Evolutionary conservation across 2,329 filamentous ascomycete genomes (phyloP).

Genomic region (Knufia petricola): DNA sequence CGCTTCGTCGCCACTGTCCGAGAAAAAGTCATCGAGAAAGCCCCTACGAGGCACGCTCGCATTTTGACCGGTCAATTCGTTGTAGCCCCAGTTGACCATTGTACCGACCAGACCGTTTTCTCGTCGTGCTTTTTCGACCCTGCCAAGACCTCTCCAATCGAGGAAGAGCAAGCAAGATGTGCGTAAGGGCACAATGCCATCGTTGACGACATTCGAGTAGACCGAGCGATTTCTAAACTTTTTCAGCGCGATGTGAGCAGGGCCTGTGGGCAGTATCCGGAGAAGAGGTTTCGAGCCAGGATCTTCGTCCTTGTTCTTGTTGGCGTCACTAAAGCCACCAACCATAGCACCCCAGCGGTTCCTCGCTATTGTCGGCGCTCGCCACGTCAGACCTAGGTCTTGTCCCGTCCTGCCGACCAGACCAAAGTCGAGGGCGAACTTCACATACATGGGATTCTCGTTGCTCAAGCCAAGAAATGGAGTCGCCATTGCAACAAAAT

Average conservation of each 20-base stretch:
- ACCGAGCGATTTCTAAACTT: conserved; percentile 67
- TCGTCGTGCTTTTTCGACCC: conserved; percentile 85
- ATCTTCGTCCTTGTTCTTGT: conserved; percentile 61
- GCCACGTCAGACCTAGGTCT: conserved; percentile 88
- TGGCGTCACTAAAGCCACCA: conserved; percentile 47
- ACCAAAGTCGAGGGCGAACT: conserved; percentile 92
- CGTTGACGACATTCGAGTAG: conserved; percentile 82
- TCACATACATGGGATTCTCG: conserved; percentile 94
- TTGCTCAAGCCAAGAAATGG: conserved; percentile 83
- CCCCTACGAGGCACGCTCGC: conserved; percentile 44
- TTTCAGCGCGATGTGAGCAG: conserved; percentile 72
- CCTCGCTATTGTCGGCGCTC: conserved; percentile 58
- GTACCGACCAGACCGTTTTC: conserved; percentile 90
- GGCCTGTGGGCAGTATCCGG: conserved; percentile 65
- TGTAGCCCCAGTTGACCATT: conserved; percentile 88
- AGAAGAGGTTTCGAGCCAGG: conserved; percentile 72
- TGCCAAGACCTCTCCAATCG: conserved; percentile 88
- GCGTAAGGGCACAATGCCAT: conserved; percentile 82
- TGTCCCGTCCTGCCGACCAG: conserved; percentile 93
- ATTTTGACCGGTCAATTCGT: conserved; percentile 68
- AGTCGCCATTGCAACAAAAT: conserved; percentile 86
- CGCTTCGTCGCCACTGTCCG: conserved; percentile 18
- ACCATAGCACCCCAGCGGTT: conserved; percentile 69
- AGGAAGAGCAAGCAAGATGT: conserved; percentile 95
- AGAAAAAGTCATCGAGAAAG: conserved; percentile 24